Evolutionary conservation across 768 basidiomycete genomes (phyloP).

Genomic region (Cyclocybe cylindracea): DNA sequence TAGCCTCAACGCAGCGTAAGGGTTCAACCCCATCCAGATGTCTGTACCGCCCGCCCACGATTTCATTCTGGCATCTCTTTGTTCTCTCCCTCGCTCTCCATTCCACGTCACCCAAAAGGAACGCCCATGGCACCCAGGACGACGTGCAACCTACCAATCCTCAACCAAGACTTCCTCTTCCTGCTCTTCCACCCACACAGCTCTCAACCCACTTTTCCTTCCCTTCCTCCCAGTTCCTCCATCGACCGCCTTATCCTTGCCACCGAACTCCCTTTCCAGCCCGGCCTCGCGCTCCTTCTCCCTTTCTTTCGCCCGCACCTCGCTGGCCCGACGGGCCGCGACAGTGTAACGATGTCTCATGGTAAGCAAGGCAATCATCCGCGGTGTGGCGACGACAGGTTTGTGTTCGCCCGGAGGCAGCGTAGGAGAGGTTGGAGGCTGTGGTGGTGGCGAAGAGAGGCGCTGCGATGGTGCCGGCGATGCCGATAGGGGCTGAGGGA

Average conservation of each 20-base stretch:
- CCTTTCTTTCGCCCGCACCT: neutral
- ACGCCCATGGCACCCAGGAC: no score
- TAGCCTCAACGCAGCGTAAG: no score
- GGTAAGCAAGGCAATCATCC: slow-evolving; percentile 23
- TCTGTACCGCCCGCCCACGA: no score
- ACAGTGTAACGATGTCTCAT: slow-evolving; percentile 17
- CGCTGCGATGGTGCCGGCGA: neutral
- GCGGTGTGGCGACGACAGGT: slow-evolving; percentile 13
- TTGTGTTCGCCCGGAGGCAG: neutral
- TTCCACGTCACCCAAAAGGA: no score
- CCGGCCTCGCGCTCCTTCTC: neutral
- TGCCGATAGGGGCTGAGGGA: neutral
- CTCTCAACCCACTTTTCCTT: slow-evolving; percentile 8
- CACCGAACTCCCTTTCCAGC: neutral
- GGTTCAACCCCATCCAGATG: no score
- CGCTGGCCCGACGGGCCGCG: neutral
- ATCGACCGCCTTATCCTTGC: no score
- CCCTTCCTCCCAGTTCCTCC: neutral
- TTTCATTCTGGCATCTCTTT: no score
- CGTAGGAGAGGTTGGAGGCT: neutral
- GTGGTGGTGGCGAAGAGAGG: slow-evolving; percentile 15
- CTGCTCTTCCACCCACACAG: slow-evolving; percentile 1
- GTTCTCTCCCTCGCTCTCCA: no score
- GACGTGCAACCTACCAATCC: neutral
- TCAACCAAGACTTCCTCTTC: neutral